Evolutionary conservation across 208 protist genomes (phyloP), one percentile per base, ranked within the genome.

Genomic region (Leishmania arabica): DNA sequence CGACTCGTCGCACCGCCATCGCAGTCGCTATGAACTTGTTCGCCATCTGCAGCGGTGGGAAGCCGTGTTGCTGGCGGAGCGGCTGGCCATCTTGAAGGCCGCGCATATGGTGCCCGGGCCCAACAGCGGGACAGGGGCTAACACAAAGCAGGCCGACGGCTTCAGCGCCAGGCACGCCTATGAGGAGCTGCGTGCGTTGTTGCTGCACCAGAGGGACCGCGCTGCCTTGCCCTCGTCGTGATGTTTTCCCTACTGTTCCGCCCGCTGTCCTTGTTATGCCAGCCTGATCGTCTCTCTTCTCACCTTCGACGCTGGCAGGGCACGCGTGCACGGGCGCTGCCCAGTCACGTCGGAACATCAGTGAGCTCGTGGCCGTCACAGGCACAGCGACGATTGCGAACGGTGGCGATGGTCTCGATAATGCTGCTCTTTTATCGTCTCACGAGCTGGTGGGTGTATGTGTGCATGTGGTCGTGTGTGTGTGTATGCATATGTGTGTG

Each of bases 41-140:
- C 84, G 86, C 13, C 87, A 92, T 65, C 78, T 94, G 27, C 86
- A 90, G 78, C 84, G 81, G 37, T 94, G 90, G 90, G 88, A 89
- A 54, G 66, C 42, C 0, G 77, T 75, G 11, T 72, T 94, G n/a
- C 68, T 85, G 49, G 45, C 53, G 19, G 90, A 91, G 31, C 81
- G 85, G 3, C 65, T 80, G 31, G 77, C 71, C 0, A 79, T 91
- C 45, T 69, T 82, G 58, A 80, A 83, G 64, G 88, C 81, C 27
- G 82, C 82, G 1, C 47, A 78, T 51, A 79, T 86, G 80, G 45
- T 53, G 51, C 68, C 71, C 17, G 75, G 82, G 0, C 72, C 77
- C 13, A 69, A 64, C 77, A 81, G 31, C 40, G 82, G 82, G 4
- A 75, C 82, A 5, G 82, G 73, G 8, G 77, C 77, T 11, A 85